Conservation (phyloP, 1,139 yeast genomes). For the Kluyveromyces sp. region DNA sequence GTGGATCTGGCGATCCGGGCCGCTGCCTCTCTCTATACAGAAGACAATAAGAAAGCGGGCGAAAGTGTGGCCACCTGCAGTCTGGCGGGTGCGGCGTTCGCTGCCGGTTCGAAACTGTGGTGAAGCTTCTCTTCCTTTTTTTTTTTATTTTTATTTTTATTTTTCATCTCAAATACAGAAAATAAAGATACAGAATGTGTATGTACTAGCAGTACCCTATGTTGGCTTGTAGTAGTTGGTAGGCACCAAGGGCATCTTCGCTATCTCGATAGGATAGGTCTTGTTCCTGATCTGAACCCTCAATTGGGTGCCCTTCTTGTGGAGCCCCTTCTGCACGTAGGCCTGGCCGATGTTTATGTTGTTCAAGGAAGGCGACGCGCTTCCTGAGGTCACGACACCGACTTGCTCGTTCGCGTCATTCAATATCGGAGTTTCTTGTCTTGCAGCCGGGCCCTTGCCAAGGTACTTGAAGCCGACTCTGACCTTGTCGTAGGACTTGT, state of each 20-base stretch:
- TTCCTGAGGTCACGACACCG: conserved; percentile 83
- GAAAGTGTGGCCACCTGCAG: no score
- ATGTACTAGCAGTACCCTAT: background rate
- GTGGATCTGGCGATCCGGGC: no score
- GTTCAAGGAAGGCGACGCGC: conserved; percentile 78
- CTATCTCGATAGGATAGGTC: conserved; percentile 60
- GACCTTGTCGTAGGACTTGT: conserved; percentile 48
- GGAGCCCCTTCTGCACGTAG: conserved; percentile 64
- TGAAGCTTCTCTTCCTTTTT: no score
- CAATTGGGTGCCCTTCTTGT: conserved; percentile 70
- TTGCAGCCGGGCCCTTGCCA: conserved; percentile 86
- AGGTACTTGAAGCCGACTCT: conserved; percentile 62
- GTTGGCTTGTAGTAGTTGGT: conserved; percentile 48
- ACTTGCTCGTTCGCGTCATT: conserved; percentile 41
- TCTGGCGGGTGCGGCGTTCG: no score
- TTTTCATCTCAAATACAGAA: no score
- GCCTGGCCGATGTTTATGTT: conserved; percentile 79
- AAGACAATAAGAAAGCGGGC: no score
- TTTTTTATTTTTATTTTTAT: no score
- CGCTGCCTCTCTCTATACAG: no score
- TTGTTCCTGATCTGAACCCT: conserved; percentile 79
- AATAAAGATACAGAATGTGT: no score
- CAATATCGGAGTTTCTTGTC: conserved; percentile 69
- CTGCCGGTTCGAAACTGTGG: no score
- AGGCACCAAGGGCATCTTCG: conserved; percentile 78